Base-by-base conservation (phyloP, 441 rosid genomes). In the Breynia disticha region DNA sequence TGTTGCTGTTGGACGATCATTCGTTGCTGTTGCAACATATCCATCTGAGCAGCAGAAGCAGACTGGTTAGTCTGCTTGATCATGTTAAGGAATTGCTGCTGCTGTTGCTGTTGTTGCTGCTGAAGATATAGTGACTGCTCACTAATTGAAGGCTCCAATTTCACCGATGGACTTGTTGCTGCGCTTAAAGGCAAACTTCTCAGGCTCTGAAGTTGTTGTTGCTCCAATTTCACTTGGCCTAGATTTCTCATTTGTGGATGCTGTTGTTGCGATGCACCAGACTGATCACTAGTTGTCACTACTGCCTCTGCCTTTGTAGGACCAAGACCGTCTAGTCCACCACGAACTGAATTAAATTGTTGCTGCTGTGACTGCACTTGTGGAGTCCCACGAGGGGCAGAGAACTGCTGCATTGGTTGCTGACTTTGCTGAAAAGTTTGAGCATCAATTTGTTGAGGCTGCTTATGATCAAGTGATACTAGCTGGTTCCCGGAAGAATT, bases 261-360 rank as follows among this genome's bases (percentile, higher is more conserved):
- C 19, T 69, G 80, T 67, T 73, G 90, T 55, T 75, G 89, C 38
- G 65, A 82, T 59, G 71, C 62, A n/a, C 75, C 78, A 48, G 64
- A 80, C 56, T 79, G 90, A 72, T 93, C 95, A 41, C 56, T 75
- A n/a, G n/a, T n/a, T 11, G 76, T 57, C 67, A 76, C 78, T 63
- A 81, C 96, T 18, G 90, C 83, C 63, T 93, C 98, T 81, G 86
- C 24, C 75, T 88, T 93, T 22, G 88, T 90, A 50, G 79, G 67
- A 41, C 84, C 95, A 50, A 79, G 79, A 49, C 88, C 80, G 35
- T 79, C 70, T 67, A 86, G 50, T 54, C 90, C 91, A 50, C 86
- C 97, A 54, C 87, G 73, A 68, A 75, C 59, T 18, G 72, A 52
- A 61, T 70, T 82, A 66, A 70, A 78, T 53, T 78, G 89, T 46